Conservation (phyloP, 176 grass and related monocot genomes). For the Eleusine coracana region DNA sequence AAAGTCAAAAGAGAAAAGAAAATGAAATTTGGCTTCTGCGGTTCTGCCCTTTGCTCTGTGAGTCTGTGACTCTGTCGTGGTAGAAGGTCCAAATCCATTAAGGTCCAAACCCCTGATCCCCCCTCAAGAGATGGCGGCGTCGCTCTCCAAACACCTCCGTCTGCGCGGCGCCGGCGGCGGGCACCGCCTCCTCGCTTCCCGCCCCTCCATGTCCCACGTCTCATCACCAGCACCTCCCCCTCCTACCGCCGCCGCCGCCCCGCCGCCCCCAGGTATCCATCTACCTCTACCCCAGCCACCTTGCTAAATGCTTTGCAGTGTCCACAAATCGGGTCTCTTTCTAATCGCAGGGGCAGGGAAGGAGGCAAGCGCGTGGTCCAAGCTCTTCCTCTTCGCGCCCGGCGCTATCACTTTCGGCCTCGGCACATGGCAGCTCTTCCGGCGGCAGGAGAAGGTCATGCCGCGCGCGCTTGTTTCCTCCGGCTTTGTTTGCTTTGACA, state of each 20-base stretch:
- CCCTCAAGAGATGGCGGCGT: slow-evolving; percentile 55
- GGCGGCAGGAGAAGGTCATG: slow-evolving; percentile 88
- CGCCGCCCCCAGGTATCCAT: slow-evolving; percentile 44
- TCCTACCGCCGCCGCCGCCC: slow-evolving; percentile 39
- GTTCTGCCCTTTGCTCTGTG: not conserved
- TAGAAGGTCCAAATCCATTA: no score
- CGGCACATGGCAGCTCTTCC: slow-evolving; percentile 93
- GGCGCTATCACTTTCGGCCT: slow-evolving; percentile 95
- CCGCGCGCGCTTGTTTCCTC: not conserved
- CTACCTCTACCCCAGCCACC: slow-evolving; percentile 16
- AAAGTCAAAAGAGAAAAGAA: not conserved
- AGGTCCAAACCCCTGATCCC: slow-evolving; percentile 3
- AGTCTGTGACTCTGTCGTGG: not conserved
- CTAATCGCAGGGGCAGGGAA: slow-evolving; percentile 57
- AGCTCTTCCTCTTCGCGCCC: slow-evolving; percentile 87
- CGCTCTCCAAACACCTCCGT: slow-evolving; percentile 59
- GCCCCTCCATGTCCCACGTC: slow-evolving; percentile 41
- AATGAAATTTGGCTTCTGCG: not conserved
- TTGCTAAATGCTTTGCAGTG: slow-evolving; percentile 36
- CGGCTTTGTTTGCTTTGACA: not conserved
- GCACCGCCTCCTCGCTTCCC: slow-evolving; percentile 31
- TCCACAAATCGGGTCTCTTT: slow-evolving; percentile 17
- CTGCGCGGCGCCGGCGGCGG: slow-evolving; percentile 30
- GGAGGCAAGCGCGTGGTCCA: slow-evolving; percentile 66
- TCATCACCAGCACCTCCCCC: slow-evolving; percentile 24